These are phyloP conservation scores for Colletotrichum eremochloae DNA, from an alignment of 2,329 filamentous ascomycete species.

Conservation along the genomic window DNA sequence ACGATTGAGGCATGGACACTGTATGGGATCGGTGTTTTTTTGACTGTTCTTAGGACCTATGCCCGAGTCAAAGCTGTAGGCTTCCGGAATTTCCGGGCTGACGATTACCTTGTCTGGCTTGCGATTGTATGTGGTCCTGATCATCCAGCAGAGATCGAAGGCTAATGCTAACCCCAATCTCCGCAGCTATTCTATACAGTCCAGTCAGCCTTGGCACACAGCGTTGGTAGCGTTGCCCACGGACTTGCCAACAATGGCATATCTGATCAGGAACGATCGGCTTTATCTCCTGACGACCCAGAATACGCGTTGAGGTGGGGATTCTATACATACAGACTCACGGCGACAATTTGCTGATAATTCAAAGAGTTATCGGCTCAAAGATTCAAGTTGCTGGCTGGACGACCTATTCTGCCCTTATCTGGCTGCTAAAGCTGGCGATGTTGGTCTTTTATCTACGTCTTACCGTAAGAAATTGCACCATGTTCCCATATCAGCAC, in stretches of 20 bases:
- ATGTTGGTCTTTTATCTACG: conserved; percentile 69
- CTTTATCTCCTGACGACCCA: conserved; percentile 57
- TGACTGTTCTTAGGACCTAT: conserved; percentile 49
- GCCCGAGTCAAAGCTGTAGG: conserved; percentile 47
- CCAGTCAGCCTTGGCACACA: conserved; percentile 64
- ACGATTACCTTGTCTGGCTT: conserved; percentile 49
- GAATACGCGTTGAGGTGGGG: conserved; percentile 59
- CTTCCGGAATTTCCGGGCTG: conserved; percentile 45
- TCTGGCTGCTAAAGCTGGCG: conserved; percentile 70
- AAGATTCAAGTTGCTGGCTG: conserved; percentile 70
- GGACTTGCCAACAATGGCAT: conserved; percentile 71
- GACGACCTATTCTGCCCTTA: conserved; percentile 65
- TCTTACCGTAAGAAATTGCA: conserved; percentile 55
- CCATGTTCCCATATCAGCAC: too few species aligned
- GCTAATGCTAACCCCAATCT: background rate
- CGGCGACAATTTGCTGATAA: background rate
- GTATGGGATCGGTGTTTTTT: conserved; percentile 46
- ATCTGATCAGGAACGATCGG: conserved; percentile 62
- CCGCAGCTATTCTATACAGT: conserved; percentile 63
- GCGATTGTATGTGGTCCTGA: conserved; percentile 33
- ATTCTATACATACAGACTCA: background rate
- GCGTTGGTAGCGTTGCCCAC: conserved; percentile 60
- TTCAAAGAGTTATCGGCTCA: conserved; percentile 63
- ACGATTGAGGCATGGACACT: conserved; percentile 48
- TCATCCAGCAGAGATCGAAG: background rate